phyloP scores from a whole-genome alignment of 1,284 basidiomycete genomes.

The Macrocystidia cucumis region DNA sequence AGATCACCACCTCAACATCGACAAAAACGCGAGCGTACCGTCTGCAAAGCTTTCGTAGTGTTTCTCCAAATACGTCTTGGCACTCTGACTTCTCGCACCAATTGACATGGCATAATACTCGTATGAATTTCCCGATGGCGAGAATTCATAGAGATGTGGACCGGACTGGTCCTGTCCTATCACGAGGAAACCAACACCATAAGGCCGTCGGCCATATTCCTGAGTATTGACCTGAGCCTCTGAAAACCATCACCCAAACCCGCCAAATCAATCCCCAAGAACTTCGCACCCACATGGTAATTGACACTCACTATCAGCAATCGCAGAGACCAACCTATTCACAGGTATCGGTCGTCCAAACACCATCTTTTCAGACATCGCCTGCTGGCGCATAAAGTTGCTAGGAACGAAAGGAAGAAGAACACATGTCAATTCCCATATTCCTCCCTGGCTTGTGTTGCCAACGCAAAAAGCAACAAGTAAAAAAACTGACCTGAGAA shows the following conservation, averaged over 20 bases:
- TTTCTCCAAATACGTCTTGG: conserved; percentile 97
- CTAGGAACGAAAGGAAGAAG: conserved; percentile 30
- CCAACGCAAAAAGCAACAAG: no score
- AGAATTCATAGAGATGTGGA: conserved; percentile 97
- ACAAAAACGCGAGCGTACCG: conserved; percentile 41
- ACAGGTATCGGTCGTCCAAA: conserved; percentile 95
- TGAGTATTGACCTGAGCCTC: conserved; percentile 99
- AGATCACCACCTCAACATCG: conserved; percentile 5
- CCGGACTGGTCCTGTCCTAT: conserved; percentile 93
- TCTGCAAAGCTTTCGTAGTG: conserved; percentile 85
- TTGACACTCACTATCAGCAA: conserved; percentile 80
- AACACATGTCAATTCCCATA: not conserved
- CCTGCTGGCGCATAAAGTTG: conserved; percentile 99
- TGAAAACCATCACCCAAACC: no score
- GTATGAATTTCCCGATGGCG: conserved; percentile 94
- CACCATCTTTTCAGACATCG: conserved; percentile 91
- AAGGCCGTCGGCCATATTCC: conserved; percentile 95
- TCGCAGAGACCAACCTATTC: conserved; percentile 85
- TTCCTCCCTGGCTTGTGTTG: no score
- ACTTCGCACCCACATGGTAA: not conserved
- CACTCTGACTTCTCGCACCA: conserved; percentile 94
- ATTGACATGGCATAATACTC: conserved; percentile 99
- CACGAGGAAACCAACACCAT: conserved; percentile 98
- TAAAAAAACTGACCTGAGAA: conserved; percentile 66
- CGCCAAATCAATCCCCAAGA: conserved; percentile 7